Evolutionary conservation across 2,329 filamentous ascomycete species (phyloP).

Genomic region (Trichoderma sp.): DNA sequence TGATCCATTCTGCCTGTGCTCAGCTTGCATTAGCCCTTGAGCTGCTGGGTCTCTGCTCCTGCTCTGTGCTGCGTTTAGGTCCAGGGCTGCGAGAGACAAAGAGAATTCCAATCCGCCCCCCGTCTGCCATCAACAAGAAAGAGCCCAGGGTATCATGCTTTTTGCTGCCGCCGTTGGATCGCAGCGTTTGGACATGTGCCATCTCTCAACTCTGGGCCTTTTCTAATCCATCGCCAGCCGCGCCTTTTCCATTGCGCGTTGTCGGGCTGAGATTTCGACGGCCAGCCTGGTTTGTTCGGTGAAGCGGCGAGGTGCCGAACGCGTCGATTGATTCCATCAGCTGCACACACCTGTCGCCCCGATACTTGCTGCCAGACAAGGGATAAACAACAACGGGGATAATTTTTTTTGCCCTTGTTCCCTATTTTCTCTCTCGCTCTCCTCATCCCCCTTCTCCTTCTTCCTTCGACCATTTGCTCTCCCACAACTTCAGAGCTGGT

Average conservation of each 20-base stretch:
- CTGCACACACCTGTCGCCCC: conserved; percentile 12
- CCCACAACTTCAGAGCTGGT: neutral
- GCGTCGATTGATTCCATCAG: conserved; percentile 14
- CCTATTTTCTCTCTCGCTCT: neutral
- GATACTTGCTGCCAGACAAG: conserved; percentile 13
- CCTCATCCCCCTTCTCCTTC: neutral
- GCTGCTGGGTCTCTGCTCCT: neutral
- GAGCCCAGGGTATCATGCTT: conserved; percentile 16
- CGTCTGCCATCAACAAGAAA: conserved; percentile 6
- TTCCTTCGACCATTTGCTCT: neutral
- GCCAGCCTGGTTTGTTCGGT: conserved; percentile 3
- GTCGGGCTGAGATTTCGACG: neutral
- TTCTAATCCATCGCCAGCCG: neutral
- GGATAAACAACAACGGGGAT: conserved; percentile 14
- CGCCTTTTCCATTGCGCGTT: conserved; percentile 4
- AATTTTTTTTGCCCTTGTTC: neutral
- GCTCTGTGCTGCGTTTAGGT: neutral
- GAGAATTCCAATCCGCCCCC: conserved; percentile 10
- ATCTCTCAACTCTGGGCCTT: neutral
- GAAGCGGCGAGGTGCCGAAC: conserved; percentile 8
- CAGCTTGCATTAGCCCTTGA: neutral
- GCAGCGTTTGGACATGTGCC: conserved; percentile 15
- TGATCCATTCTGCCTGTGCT: neutral
- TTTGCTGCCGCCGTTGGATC: conserved; percentile 11
- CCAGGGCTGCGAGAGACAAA: neutral